Conservation (phyloP, 163 green algal genomes). For the Chloroidium sp. region DNA sequence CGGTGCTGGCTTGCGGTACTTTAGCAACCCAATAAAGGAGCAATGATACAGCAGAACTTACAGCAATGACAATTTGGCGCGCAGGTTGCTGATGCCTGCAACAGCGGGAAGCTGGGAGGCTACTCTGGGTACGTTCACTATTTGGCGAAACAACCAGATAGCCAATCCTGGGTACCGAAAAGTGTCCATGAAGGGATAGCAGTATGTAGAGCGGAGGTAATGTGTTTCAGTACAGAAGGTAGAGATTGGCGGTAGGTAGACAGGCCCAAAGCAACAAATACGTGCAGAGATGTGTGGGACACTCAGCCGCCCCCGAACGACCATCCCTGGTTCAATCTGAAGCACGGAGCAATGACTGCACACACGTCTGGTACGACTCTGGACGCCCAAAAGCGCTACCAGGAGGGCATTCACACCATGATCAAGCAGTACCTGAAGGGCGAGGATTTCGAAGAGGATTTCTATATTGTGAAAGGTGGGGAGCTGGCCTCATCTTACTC, state of each 20-base stretch:
- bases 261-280: too few relatives aligned
- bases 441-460: slow-evolving; percentile 1
- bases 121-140: too few relatives aligned
- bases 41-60: too few relatives aligned
- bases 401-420: background rate
- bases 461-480: slow-evolving; percentile 5
- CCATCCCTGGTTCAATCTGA: slow-evolving; percentile 23
- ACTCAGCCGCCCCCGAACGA: slow-evolving; percentile 19
- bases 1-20: too few relatives aligned
- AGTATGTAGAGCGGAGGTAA: too few relatives aligned
- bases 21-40: too few relatives aligned
- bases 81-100: slow-evolving; percentile 12
- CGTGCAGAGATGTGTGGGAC: slow-evolving; percentile 21
- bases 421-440: background rate
- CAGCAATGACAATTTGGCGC: too few relatives aligned
- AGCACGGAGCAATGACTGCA: slow-evolving; percentile 15
- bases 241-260: too few relatives aligned
- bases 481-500: background rate
- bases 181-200: too few relatives aligned
- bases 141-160: too few relatives aligned
- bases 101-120: slow-evolving; percentile 22
- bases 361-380: slow-evolving; percentile 20
- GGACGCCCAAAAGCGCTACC: slow-evolving; percentile 21
- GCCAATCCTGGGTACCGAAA: too few relatives aligned
- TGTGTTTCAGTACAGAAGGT: background rate